phyloP scores from a whole-genome alignment of 768 basidiomycete genomes.

The Termitomyces titanicus region DNA sequence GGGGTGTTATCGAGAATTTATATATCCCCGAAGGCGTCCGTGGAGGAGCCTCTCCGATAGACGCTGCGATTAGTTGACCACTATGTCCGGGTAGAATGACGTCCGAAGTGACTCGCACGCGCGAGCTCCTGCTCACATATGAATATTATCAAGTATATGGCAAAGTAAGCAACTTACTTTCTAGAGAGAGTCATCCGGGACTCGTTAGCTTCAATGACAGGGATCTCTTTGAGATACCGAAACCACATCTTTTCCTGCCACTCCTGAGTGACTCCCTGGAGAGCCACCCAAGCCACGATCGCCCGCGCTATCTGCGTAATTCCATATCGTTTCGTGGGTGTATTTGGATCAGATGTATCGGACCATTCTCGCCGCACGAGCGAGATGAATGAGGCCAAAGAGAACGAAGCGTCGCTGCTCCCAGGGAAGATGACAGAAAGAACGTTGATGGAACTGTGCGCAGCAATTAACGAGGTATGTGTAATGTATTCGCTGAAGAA shows the following conservation, averaged over 20 bases:
- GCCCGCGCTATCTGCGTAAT: constrained; percentile 65
- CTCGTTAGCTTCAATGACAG: constrained; percentile 45
- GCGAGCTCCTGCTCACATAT: constrained; percentile 37
- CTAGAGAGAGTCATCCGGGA: constrained; percentile 27
- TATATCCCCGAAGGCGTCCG: constrained; percentile 27
- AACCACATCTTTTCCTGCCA: constrained; percentile 77
- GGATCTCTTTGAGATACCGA: constrained; percentile 60
- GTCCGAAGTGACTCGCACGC: constrained; percentile 70
- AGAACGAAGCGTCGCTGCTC: constrained; percentile 77
- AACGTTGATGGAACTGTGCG: constrained; percentile 71
- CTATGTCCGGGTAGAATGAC: constrained; percentile 61
- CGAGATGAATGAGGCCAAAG: constrained; percentile 72
- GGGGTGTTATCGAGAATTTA: constrained; percentile 12
- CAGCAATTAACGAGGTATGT: constrained; percentile 69
- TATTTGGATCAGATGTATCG: constrained; percentile 47
- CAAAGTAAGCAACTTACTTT: constrained; percentile 23
- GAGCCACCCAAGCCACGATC: constrained; percentile 73
- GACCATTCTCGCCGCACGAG: constrained; percentile 80
- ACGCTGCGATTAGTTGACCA: constrained; percentile 76
- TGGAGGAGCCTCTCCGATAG: constrained; percentile 63
- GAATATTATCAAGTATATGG: background rate
- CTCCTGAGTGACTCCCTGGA: constrained; percentile 79
- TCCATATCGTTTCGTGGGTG: constrained; percentile 59
- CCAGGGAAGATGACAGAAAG: constrained; percentile 71
- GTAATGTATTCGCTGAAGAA: constrained; percentile 74